Evolutionary conservation across 2,329 filamentous ascomycete species (phyloP).

Genomic region (Trichoderma atroviride): DNA sequence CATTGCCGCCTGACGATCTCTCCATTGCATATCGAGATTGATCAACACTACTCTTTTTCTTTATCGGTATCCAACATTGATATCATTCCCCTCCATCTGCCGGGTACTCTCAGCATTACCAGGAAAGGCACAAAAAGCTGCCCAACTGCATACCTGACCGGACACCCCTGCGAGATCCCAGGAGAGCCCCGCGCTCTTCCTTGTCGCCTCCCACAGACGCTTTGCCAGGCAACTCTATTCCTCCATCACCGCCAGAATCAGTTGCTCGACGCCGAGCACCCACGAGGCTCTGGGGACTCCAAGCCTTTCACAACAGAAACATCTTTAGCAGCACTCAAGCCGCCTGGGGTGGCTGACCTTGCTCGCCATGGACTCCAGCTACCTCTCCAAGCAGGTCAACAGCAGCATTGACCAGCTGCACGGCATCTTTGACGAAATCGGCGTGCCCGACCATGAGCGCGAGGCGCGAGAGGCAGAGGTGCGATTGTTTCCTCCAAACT

Average conservation of each 20-base stretch:
- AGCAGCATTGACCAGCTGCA: conserved; percentile 92
- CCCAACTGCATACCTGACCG: neutral
- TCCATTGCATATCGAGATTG: neutral
- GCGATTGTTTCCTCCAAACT: conserved; percentile 30
- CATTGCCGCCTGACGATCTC: conserved; percentile 1
- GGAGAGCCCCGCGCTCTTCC: conserved; percentile 16
- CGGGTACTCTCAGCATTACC: neutral
- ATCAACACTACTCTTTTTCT: neutral
- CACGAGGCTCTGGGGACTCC: neutral
- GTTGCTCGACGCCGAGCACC: neutral
- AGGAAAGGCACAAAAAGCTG: neutral
- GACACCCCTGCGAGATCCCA: conserved; percentile 3
- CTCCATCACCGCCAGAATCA: neutral
- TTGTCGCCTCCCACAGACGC: neutral
- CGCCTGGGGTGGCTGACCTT: conserved; percentile 19
- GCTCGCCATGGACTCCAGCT: conserved; percentile 78
- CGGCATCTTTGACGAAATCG: conserved; percentile 95
- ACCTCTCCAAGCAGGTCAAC: conserved; percentile 92
- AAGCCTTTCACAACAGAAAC: conserved; percentile 29
- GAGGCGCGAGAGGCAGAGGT: conserved; percentile 89
- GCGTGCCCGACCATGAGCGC: conserved; percentile 89
- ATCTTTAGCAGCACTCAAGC: conserved; percentile 13
- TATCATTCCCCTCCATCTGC: neutral
- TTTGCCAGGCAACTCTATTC: neutral
- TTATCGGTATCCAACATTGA: conserved; percentile 19